Evolutionary conservation across 2,329 filamentous ascomycete genomes (phyloP).

Genomic region (Hypoxylon sp.): DNA sequence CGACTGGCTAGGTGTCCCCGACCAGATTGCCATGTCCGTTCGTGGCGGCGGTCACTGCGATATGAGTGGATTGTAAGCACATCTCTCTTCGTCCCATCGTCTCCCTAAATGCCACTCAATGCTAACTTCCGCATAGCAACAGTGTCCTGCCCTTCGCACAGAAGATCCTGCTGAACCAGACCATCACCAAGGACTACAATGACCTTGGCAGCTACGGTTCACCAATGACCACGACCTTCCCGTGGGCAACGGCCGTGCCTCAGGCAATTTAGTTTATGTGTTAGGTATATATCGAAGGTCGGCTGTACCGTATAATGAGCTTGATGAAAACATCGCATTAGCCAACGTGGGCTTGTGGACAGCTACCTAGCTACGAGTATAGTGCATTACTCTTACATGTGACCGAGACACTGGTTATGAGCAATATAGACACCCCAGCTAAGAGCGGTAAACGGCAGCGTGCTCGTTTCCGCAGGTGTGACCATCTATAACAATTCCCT

Average conservation of each 20-base stretch:
- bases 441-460: neutral
- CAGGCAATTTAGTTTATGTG: conserved; percentile 33
- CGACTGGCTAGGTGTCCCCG: conserved; percentile 63
- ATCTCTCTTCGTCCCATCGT: conserved; percentile 3
- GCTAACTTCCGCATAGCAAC: conserved; percentile 48
- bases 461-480: neutral
- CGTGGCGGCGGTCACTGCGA: conserved; percentile 62
- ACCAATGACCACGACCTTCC: conserved; percentile 59
- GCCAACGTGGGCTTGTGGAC: conserved; percentile 1
- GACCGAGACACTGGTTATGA: neutral
- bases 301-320: neutral
- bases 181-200: conserved; percentile 60
- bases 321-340: neutral
- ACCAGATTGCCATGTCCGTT: conserved; percentile 62
- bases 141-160: conserved; percentile 61
- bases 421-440: neutral
- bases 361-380: neutral
- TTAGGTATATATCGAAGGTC: neutral
- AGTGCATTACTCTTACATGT: conserved; percentile 1
- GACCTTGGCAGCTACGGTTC: conserved; percentile 58
- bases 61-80: conserved; percentile 59
- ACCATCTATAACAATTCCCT: neutral
- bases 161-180: conserved; percentile 60
- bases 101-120: neutral
- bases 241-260: conserved; percentile 58